phyloP scores from a whole-genome alignment of 164 flowering plant genomes.

The Malania oleifera region DNA sequence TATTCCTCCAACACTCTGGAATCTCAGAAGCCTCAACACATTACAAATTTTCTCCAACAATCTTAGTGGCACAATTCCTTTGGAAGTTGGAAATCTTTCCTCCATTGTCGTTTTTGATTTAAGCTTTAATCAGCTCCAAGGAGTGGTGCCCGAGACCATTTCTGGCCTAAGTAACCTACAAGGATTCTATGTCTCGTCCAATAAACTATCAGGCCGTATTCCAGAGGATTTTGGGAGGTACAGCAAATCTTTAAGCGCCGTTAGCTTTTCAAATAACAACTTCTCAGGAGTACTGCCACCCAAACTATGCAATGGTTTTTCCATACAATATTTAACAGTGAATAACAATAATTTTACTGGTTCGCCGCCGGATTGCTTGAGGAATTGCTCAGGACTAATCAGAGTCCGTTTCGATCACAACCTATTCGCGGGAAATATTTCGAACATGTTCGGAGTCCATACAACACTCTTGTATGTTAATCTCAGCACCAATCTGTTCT shows the following conservation, averaged over 20 bases:
- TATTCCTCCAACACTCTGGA: slow-evolving; percentile 46
- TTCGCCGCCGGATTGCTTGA: slow-evolving; percentile 23
- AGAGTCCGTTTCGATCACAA: slow-evolving; percentile 27
- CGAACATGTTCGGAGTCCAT: slow-evolving; percentile 24
- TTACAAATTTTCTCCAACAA: slow-evolving; percentile 39
- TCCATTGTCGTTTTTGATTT: slow-evolving; percentile 20
- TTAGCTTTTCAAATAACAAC: slow-evolving; percentile 21
- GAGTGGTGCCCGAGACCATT: slow-evolving; percentile 32
- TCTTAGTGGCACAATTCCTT: slow-evolving; percentile 41
- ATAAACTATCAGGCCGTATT: slow-evolving; percentile 33
- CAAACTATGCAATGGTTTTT: slow-evolving; percentile 18
- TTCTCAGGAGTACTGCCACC: slow-evolving; percentile 27
- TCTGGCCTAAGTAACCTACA: slow-evolving; percentile 20
- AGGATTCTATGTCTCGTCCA: slow-evolving; percentile 23
- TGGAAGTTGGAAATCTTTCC: slow-evolving; percentile 26
- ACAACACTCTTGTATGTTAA: slow-evolving; percentile 17
- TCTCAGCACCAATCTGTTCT: slow-evolving; percentile 20
- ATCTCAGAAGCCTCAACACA: slow-evolving; percentile 23
- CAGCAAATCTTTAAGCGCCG: slow-evolving; percentile 13
- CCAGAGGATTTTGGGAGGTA: slow-evolving; percentile 36
- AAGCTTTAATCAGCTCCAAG: slow-evolving; percentile 26
- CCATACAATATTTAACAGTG: slow-evolving; percentile 12
- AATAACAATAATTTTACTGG: slow-evolving; percentile 21
- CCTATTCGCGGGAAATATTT: slow-evolving; percentile 26
- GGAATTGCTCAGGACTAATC: slow-evolving; percentile 19